A percentile compares a stretch with the other conserved stretches of the same genome.
Evolutionary conservation across 2,329 filamentous ascomycete species (phyloP).

Genomic region (Diplocarpon rosae): DNA sequence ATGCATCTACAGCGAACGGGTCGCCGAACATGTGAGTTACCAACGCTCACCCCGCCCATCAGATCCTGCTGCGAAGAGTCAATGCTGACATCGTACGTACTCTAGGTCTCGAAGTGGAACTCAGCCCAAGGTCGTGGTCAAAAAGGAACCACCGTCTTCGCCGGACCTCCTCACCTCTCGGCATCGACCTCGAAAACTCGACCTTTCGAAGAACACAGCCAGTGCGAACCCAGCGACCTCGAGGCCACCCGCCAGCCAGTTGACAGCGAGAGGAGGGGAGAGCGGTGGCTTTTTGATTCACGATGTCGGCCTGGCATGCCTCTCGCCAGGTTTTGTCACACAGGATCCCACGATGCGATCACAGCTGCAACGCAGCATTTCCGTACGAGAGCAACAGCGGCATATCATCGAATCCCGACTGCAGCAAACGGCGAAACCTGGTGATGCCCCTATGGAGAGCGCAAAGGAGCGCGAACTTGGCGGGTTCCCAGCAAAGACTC

Average conservation of each 20-base stretch:
- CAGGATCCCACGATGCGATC: conserved; percentile 95
- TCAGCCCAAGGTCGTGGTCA: conserved; percentile 76
- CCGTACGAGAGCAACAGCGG: conserved; percentile 85
- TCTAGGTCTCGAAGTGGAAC: conserved; percentile 40
- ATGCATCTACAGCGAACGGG: conserved; percentile 36
- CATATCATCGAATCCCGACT: conserved; percentile 87
- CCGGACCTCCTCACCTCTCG: conserved; percentile 65
- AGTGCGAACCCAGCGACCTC: conserved; percentile 42
- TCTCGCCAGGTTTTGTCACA: conserved; percentile 92
- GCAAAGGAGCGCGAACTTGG: conserved; percentile 41
- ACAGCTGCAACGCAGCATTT: conserved; percentile 87
- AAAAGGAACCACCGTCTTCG: conserved; percentile 89
- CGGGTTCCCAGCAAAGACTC: conserved; percentile 48
- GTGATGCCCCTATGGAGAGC: conserved; percentile 50
- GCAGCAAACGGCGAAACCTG: conserved; percentile 77
- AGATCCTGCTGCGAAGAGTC: neutral
- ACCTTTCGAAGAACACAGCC: conserved; percentile 59
- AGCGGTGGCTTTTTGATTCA: conserved; percentile 66
- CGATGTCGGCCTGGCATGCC: conserved; percentile 84
- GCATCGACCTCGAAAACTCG: conserved; percentile 65
- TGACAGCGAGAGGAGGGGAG: conserved; percentile 59
- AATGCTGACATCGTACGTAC: conserved; percentile 20
- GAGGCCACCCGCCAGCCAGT: conserved; percentile 53
- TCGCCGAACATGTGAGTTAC: conserved; percentile 50
- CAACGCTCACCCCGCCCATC: neutral